Percentiles rank a stretch among this genome's conserved stretches.
phyloP scores from a whole-genome alignment of 495 filamentous ascomycete genomes.

The Aspergillus bertholletiae region DNA sequence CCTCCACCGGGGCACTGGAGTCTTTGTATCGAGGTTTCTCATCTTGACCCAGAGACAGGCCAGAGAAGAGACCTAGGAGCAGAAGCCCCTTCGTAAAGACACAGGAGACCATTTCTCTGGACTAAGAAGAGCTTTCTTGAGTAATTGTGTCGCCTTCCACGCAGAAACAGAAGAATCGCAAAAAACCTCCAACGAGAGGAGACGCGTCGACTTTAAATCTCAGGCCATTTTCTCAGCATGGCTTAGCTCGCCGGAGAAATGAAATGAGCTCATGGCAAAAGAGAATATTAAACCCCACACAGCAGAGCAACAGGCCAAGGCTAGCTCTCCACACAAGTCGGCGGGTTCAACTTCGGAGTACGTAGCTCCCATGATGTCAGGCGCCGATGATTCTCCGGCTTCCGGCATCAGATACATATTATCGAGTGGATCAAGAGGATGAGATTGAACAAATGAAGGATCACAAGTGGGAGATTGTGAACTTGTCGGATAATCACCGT shows the following conservation, averaged over 20 bases:
- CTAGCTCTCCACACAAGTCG: too few species aligned
- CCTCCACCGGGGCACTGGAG: constrained; percentile 54
- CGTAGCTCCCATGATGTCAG: neutral
- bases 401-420: neutral
- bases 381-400: neutral
- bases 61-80: constrained; percentile 27
- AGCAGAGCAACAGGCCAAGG: too few species aligned
- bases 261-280: too few species aligned
- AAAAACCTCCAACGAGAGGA: neutral
- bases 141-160: neutral
- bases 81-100: constrained; percentile 25
- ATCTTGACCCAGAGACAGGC: constrained; percentile 17
- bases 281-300: too few species aligned
- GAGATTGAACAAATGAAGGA: neutral
- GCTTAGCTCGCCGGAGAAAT: too few species aligned
- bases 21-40: constrained; percentile 54
- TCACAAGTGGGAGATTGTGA: neutral
- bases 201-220: neutral
- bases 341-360: neutral
- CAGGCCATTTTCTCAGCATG: neutral
- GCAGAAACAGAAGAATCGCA: neutral
- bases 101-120: constrained; percentile 19
- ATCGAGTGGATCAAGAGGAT: neutral
- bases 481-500: neutral
- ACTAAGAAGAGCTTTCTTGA: neutral